Conservation (phyloP, 1,139 yeast species). For the Zygosaccharomyces sapae region DNA sequence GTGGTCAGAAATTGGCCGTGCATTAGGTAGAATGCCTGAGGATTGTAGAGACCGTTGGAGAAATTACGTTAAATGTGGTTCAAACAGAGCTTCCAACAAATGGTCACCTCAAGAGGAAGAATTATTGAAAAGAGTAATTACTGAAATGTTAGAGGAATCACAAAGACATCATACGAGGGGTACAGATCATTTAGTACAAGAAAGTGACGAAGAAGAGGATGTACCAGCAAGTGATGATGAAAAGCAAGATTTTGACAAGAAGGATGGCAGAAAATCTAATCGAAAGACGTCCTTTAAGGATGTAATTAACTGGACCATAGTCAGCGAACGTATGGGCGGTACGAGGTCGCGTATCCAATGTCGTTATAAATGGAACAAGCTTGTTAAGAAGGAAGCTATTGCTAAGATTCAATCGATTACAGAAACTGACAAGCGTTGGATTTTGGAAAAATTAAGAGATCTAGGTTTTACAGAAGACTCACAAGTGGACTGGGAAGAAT, state of each 20-base stretch:
- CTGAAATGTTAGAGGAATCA: constrained; percentile 37
- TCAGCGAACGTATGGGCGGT: constrained; percentile 86
- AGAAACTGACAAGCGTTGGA: constrained; percentile 52
- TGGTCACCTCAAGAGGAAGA: constrained; percentile 78
- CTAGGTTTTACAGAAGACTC: constrained; percentile 45
- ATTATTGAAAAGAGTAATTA: constrained; percentile 53
- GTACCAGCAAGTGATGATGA: constrained; percentile 20
- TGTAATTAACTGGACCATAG: constrained; percentile 81
- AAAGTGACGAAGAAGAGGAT: constrained; percentile 26
- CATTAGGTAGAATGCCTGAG: constrained; percentile 91
- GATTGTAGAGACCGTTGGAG: constrained; percentile 97
- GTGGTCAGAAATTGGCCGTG: constrained; percentile 78
- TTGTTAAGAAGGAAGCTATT: constrained; percentile 57
- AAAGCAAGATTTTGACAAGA: constrained; percentile 19
- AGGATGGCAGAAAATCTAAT: constrained; percentile 12
- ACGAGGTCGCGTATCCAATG: constrained; percentile 87
- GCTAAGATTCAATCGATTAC: constrained; percentile 50
- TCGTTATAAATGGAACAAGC: constrained; percentile 88
- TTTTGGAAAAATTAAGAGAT: constrained; percentile 49
- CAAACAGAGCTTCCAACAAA: constrained; percentile 65
- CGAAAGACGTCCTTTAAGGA: constrained; percentile 28
- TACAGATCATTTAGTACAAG: constrained; percentile 11
- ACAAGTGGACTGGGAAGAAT: constrained; percentile 62
- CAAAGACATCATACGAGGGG: constrained; percentile 14
- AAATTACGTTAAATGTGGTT: constrained; percentile 88